phyloP scores from a whole-genome alignment of 2,329 filamentous ascomycete genomes.

The Pochonia chlamydosporia region DNA sequence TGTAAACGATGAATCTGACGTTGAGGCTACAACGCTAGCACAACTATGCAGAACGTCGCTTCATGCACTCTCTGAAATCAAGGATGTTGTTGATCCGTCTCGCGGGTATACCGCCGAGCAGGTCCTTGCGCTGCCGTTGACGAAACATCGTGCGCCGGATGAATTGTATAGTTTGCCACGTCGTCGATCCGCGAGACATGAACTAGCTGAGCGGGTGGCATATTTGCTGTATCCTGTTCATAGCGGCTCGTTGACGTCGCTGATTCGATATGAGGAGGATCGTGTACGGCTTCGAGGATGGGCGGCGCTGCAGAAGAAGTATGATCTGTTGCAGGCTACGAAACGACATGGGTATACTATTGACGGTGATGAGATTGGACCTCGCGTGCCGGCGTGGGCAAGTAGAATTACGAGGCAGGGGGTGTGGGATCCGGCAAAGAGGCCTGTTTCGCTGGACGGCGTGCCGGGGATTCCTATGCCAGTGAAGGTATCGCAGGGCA shows the following conservation, averaged over 20 bases:
- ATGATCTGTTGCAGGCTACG: constrained; percentile 26
- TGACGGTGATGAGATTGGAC: constrained; percentile 23
- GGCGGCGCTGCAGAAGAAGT: constrained; percentile 28
- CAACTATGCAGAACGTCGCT: too few relatives aligned
- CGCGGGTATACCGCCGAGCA: too few relatives aligned
- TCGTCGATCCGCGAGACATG: constrained; percentile 25
- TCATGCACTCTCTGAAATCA: too few relatives aligned
- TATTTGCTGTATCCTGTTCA: constrained; percentile 27
- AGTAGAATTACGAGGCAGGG: constrained; percentile 27
- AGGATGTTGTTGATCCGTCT: too few relatives aligned
- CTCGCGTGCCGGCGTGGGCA: constrained; percentile 26
- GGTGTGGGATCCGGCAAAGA: constrained; percentile 24
- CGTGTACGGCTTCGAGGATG: constrained; percentile 30
- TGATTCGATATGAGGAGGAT: constrained; percentile 31
- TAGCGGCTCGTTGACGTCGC: constrained; percentile 26
- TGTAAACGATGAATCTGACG: too few relatives aligned
- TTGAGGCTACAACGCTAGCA: too few relatives aligned
- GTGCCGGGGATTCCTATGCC: constrained; percentile 28
- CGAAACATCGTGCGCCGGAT: constrained; percentile 22
- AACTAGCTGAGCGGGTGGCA: constrained; percentile 24
- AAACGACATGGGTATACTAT: constrained; percentile 8
- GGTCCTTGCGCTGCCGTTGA: too few relatives aligned
- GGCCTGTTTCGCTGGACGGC: constrained; percentile 25
- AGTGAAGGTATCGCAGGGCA: constrained; percentile 22
- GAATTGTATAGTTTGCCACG: constrained; percentile 27